Conservation (phyloP, 768 basidiomycete genomes). For the Amanita subjunquillea region DNA sequence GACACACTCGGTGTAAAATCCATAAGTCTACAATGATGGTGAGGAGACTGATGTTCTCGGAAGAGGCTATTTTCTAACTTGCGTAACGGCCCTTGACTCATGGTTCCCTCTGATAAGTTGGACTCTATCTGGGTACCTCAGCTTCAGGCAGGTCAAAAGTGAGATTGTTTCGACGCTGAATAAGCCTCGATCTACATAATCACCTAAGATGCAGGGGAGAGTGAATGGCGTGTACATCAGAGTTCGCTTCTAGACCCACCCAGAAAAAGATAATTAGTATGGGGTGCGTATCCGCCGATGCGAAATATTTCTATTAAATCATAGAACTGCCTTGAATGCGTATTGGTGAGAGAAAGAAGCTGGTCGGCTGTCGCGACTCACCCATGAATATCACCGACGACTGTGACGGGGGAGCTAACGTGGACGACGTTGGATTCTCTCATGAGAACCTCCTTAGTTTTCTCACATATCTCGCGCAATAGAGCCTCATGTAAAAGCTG, state of each 20-base stretch:
- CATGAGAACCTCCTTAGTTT: slow-evolving; percentile 99
- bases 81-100: slow-evolving; percentile 95
- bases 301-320: slow-evolving; percentile 98
- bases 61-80: slow-evolving; percentile 45
- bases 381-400: slow-evolving; percentile 99
- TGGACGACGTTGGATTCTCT: slow-evolving; percentile 98
- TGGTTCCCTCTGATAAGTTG: slow-evolving; percentile 98
- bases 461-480: slow-evolving; percentile 97
- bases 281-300: slow-evolving; percentile 93
- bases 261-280: slow-evolving; percentile 97
- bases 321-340: slow-evolving; percentile 85
- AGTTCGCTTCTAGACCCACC: slow-evolving; percentile 41
- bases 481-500: slow-evolving; percentile 93
- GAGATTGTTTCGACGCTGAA: slow-evolving; percentile 99
- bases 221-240: slow-evolving; percentile 2
- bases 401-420: slow-evolving; percentile 92
- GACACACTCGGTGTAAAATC: slow-evolving; percentile 97
- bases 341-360: slow-evolving; percentile 19
- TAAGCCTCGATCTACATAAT: slow-evolving; percentile 96
- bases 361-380: slow-evolving; percentile 32
- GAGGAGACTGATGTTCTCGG: slow-evolving; percentile 14
- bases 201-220: slow-evolving; percentile 43
- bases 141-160: slow-evolving; percentile 90
- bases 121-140: slow-evolving; percentile 93
- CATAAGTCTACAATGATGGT: slow-evolving; percentile 68